Conservation (phyloP, 1,284 basidiomycete genomes). For the Malassezia psittaci region DNA sequence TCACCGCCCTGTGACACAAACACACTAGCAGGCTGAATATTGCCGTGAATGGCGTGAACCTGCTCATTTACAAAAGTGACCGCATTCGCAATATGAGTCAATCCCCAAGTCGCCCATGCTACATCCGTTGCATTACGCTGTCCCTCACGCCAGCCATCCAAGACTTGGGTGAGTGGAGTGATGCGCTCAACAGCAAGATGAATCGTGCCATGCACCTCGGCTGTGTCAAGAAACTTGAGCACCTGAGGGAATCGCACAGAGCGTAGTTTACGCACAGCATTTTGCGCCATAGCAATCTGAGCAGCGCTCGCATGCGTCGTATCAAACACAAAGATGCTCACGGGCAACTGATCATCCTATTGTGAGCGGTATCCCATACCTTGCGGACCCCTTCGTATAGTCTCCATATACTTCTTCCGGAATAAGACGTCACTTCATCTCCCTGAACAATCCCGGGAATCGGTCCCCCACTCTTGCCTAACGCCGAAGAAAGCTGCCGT, state of each 20-base stretch:
- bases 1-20: slow-evolving; percentile 76
- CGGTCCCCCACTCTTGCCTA: slow-evolving; percentile 67
- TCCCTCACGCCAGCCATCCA: slow-evolving; percentile 53
- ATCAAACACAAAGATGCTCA: slow-evolving; percentile 39
- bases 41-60: slow-evolving; percentile 63
- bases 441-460: slow-evolving; percentile 80
- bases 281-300: slow-evolving; percentile 63
- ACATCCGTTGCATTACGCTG: slow-evolving; percentile 54
- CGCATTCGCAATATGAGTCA: slow-evolving; percentile 66
- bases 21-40: slow-evolving; percentile 65
- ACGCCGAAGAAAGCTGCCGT: slow-evolving; percentile 67
- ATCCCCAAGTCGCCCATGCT: slow-evolving; percentile 78
- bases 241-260: slow-evolving; percentile 90
- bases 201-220: slow-evolving; percentile 74
- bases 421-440: slow-evolving; percentile 60
- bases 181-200: slow-evolving; percentile 93
- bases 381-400: slow-evolving; percentile 62
- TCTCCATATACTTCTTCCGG: slow-evolving; percentile 65
- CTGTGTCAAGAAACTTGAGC: slow-evolving; percentile 74
- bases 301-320: slow-evolving; percentile 12
- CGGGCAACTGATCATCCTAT: slow-evolving; percentile 61
- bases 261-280: slow-evolving; percentile 78
- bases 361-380: background rate
- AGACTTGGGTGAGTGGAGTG: slow-evolving; percentile 60
- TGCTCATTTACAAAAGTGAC: slow-evolving; percentile 66